Evolutionary conservation across 345 rosid species (phyloP).

Genomic region (Clausena lansium): DNA sequence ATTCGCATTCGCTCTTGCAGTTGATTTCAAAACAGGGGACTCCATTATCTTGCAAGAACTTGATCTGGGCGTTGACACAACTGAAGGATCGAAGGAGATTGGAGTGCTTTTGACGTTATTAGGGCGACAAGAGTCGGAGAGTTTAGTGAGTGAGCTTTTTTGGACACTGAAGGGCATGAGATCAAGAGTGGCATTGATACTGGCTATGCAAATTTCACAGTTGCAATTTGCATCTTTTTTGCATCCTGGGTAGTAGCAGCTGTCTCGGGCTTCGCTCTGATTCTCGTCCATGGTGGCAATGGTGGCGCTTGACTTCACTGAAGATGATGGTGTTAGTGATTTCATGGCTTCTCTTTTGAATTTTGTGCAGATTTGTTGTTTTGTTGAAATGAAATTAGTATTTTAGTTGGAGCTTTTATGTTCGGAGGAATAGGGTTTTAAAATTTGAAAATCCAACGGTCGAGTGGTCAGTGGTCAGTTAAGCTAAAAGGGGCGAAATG

Average conservation of each 20-base stretch:
- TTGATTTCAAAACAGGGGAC: slow-evolving; percentile 45
- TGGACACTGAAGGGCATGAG: slow-evolving; percentile 77
- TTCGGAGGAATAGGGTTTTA: slow-evolving; percentile 15
- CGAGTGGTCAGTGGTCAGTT: slow-evolving; percentile 5
- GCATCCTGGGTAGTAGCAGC: slow-evolving; percentile 85
- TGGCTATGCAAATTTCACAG: slow-evolving; percentile 78
- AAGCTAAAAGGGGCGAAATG: background rate
- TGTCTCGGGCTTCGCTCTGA: slow-evolving; percentile 37
- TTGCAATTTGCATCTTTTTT: slow-evolving; percentile 79
- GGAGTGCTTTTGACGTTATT: slow-evolving; percentile 43
- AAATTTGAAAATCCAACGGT: slow-evolving; percentile 60
- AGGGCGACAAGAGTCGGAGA: slow-evolving; percentile 35
- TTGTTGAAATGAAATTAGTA: background rate
- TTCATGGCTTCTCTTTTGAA: slow-evolving; percentile 31
- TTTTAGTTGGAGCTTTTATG: background rate
- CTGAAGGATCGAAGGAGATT: slow-evolving; percentile 43
- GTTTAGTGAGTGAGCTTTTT: slow-evolving; percentile 63
- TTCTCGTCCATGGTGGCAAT: slow-evolving; percentile 31
- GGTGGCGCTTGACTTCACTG: slow-evolving; percentile 34
- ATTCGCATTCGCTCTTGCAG: slow-evolving; percentile 28
- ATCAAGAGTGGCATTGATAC: slow-evolving; percentile 87
- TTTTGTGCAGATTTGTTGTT: slow-evolving; percentile 1
- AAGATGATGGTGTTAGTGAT: slow-evolving; percentile 34
- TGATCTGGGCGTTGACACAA: slow-evolving; percentile 60
- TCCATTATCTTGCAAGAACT: slow-evolving; percentile 24